These are phyloP conservation scores for Penicillium hordei DNA, from an alignment of 2,329 filamentous ascomycete species.

Conservation along the genomic window DNA sequence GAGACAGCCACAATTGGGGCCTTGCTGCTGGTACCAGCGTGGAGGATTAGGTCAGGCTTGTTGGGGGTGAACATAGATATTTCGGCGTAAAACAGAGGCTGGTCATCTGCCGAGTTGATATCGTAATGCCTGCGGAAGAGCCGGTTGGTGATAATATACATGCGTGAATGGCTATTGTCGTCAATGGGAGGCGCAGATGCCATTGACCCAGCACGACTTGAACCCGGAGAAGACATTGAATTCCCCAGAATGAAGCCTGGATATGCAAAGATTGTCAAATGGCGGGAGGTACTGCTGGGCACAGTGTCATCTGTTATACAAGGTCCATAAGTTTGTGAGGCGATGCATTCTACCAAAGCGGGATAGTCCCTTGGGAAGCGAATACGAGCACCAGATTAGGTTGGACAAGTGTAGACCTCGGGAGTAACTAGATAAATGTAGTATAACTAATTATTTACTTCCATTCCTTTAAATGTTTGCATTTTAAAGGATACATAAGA, in stretches of 20 bases:
- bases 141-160: conserved; percentile 13
- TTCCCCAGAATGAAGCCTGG: neutral
- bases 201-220: conserved; percentile 10
- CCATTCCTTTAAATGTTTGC: neutral
- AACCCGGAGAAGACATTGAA: conserved; percentile 9
- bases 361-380: neutral
- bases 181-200: conserved; percentile 9
- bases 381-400: neutral
- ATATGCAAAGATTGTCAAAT: neutral
- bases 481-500: neutral
- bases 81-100: conserved; percentile 11
- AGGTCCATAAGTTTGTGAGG: neutral
- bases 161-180: conserved; percentile 3
- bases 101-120: conserved; percentile 14
- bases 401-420: neutral
- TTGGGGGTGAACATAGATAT: conserved; percentile 15
- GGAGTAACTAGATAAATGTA: neutral
- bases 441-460: neutral
- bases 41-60: conserved; percentile 19
- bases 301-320: neutral
- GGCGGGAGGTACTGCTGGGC: neutral
- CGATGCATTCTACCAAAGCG: neutral
- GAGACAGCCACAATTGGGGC: conserved; percentile 23
- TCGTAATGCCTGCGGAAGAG: conserved; percentile 17
- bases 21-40: conserved; percentile 10